phyloP scores from a whole-genome alignment of 805 yeast genomes.

The Deakozyma indianensis region DNA sequence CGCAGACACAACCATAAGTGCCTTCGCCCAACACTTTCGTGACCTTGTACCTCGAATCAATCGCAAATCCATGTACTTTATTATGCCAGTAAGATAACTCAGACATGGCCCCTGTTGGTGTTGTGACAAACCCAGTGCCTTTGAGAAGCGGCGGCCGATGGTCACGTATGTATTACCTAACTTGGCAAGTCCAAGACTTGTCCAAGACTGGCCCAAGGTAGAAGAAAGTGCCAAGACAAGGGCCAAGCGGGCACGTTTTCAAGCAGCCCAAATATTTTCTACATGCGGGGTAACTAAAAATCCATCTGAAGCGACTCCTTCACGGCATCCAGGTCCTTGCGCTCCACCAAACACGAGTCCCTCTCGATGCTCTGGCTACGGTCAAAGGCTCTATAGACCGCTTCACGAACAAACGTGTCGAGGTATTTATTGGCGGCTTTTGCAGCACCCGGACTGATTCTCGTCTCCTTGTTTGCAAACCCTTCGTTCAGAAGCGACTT shows the following conservation, averaged over 20 bases:
- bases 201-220: too few species aligned
- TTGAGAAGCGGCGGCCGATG: too few species aligned
- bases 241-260: too few species aligned
- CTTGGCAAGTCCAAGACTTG: too few species aligned
- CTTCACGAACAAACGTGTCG: not conserved
- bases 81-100: not conserved
- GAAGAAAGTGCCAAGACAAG: too few species aligned
- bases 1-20: constrained; percentile 75
- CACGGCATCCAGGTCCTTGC: not conserved
- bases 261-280: too few species aligned
- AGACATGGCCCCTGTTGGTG: not conserved
- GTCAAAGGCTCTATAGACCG: not conserved
- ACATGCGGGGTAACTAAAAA: too few species aligned
- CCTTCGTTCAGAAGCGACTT: not conserved
- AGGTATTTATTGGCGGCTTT: not conserved
- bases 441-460: not conserved
- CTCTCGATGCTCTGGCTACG: not conserved
- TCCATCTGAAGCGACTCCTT: not conserved
- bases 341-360: not conserved
- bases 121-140: too few species aligned
- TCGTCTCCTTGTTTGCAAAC: not conserved
- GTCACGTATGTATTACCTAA: too few species aligned
- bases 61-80: constrained; percentile 29
- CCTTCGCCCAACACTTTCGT: constrained; percentile 60
- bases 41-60: constrained; percentile 47